Evolutionary conservation across 768 basidiomycete species (phyloP), one percentile per base, ranked within the genome.

Genomic region (Pilatotrama ljubarskyi): DNA sequence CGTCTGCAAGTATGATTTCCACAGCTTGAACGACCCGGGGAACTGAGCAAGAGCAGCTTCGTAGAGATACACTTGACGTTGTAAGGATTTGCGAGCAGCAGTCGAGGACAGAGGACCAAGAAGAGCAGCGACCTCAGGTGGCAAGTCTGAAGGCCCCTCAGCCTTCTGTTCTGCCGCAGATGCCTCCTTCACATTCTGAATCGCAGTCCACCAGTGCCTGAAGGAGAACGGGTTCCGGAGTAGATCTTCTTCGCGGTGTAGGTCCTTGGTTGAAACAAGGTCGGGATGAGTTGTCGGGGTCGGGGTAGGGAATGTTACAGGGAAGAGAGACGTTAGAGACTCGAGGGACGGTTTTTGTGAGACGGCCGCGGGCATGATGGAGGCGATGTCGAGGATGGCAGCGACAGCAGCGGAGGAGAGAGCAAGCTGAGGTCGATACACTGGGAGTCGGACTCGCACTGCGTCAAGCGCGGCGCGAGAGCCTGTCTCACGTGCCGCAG

Each of bases 231-330:
- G 92, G 73, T 98, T 98, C 62, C 93, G 84, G 37, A 94, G 78
- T 7, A 98, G 83, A 75, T 98, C 95, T 74, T 98, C 96, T 77
- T 97, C 96, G 47, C 93, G 87, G 65, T 88, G 82, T 32, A 97
- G 72, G 73, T 98, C 94, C 52, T 84, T 81, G 40, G 84, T 74
- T 7, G 85, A 77, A 65, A 98, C 79, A 59, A 98, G 80, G 60
- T 87, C 78, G 8, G 91, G 82, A 68, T 95, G 85, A 0, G 88
- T 90, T 43, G 81, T 76, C 6, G 94, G 94, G 2, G 83, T 88
- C 14, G 96, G 96, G 52, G 88, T 76, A 17, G 96, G 96, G 53
- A 83, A 81, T 4, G 95, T 91, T 63, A 99, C 76, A 2, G 96
- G 95, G 69, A 98, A 95, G 46, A 80, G 72, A 3, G 79, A 75